phyloP scores from a whole-genome alignment of 345 rosid genomes.

The Odontarrhena argentea region DNA sequence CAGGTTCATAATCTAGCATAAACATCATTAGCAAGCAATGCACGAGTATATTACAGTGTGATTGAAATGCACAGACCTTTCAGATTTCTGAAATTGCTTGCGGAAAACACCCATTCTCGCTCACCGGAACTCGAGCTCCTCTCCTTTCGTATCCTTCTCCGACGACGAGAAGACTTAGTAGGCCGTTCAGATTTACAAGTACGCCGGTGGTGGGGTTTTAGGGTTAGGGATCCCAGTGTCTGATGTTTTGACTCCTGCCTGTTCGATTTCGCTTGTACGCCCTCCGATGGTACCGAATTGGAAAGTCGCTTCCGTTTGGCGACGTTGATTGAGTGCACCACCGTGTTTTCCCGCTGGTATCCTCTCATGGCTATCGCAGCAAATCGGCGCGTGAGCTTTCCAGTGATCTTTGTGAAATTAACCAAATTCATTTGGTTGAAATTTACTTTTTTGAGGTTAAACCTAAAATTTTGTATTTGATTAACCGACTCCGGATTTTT shows the following conservation, averaged over 20 bases:
- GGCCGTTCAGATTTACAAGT: conserved; percentile 4
- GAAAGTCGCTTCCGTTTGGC: conserved; percentile 33
- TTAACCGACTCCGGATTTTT: background rate
- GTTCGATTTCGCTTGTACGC: background rate
- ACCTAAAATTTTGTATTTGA: background rate
- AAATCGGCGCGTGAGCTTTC: conserved; percentile 15
- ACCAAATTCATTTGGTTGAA: conserved; percentile 16
- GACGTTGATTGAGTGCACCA: conserved; percentile 17
- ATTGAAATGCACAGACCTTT: conserved; percentile 36
- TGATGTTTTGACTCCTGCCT: background rate
- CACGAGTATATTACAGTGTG: background rate
- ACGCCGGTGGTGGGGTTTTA: conserved; percentile 20
- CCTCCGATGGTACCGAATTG: background rate
- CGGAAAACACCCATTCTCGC: conserved; percentile 43
- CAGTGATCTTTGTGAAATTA: background rate
- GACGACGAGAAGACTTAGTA: conserved; percentile 31
- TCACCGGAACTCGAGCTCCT: conserved; percentile 18
- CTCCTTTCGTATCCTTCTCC: conserved; percentile 22
- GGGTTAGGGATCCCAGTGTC: conserved; percentile 16
- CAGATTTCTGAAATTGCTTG: conserved; percentile 20
- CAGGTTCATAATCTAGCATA: background rate
- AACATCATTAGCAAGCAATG: conserved; percentile 3
- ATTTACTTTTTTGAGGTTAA: background rate
- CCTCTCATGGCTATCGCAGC: conserved; percentile 28
- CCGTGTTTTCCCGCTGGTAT: conserved; percentile 21